Conservation (phyloP, 2,329 filamentous ascomycete genomes). For the Hypoxylon sp. region DNA sequence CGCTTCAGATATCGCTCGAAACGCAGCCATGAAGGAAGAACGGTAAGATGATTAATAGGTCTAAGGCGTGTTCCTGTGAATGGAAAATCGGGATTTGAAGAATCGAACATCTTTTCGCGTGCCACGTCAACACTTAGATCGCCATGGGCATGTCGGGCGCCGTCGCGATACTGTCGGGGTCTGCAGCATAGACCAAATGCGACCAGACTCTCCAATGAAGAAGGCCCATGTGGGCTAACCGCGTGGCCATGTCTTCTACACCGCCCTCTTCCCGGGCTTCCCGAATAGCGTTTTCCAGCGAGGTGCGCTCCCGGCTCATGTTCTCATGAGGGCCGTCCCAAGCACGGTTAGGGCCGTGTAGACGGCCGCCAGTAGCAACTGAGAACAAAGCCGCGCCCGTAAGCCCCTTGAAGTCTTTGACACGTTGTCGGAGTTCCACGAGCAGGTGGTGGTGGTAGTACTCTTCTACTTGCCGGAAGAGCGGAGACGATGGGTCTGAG, state of each 20-base stretch:
- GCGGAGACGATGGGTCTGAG: constrained; percentile 59
- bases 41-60: constrained; percentile 31
- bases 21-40: constrained; percentile 23
- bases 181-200: constrained; percentile 75
- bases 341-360: constrained; percentile 57
- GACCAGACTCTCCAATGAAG: constrained; percentile 94
- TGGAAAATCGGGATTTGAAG: constrained; percentile 20
- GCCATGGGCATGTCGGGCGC: constrained; percentile 47
- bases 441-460: constrained; percentile 66
- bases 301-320: constrained; percentile 44
- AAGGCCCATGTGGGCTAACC: constrained; percentile 85
- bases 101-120: constrained; percentile 27
- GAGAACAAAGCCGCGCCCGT: constrained; percentile 69
- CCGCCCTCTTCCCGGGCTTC: constrained; percentile 67
- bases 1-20: constrained; percentile 27
- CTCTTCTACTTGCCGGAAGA: constrained; percentile 65
- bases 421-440: constrained; percentile 63
- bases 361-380: constrained; percentile 67
- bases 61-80: constrained; percentile 26
- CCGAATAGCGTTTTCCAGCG: constrained; percentile 54
- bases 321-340: constrained; percentile 54
- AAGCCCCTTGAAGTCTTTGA: constrained; percentile 67
- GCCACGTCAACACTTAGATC: constrained; percentile 42
- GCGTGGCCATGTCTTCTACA: constrained; percentile 78
- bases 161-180: constrained; percentile 46